Base-by-base conservation (phyloP, 2,329 filamentous ascomycete genomes). In the Trichoderma koningii region DNA sequence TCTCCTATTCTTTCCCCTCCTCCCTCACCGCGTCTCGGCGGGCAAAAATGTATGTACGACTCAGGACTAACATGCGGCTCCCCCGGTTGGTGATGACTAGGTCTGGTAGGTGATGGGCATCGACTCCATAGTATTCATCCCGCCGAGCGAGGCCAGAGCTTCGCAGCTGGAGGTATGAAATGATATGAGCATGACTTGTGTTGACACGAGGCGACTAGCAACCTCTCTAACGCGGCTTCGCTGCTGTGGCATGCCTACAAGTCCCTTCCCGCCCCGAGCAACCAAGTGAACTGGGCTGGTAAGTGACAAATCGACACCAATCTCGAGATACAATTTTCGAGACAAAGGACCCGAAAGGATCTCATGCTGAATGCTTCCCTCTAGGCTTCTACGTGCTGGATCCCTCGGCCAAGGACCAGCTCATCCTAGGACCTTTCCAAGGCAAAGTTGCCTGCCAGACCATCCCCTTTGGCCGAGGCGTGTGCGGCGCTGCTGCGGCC, bases 171-270 rank as follows among this genome's bases (percentile, higher is more conserved):
- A 38, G 34, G 34, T 38, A 38, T 14, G 12, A 14, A 38, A 3
- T 14, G 12, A 38, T 45, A 42, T 30, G 19, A 14, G 17, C 26
- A 21, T 47, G 48, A 28, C 34, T 23, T 19, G 34, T 55, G 21
- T 68, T 65, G 66, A 66, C 69, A 50, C 21, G 61, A 55, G 42
- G 42, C 19, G 30, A 3, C 19, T 70, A 92, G 89, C 77, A 94
- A 95, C 76, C 83, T 93, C 55, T 82, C 91, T 69, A 95, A 94
- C 74, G 79, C 87, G 4, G 87, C 91, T 7, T 88, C 90, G 3
- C 82, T 94, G 30, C 81, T 94, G 68, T 94, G 90, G 89, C 89
- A 95, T 73, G 89, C 88, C 3, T 90, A 89, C 73, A 89, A 91
- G 74, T 91, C 90, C 9, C 81, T 94, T 15, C 84, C 87, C 1